These are phyloP conservation scores for Mycosphaerella arachidis DNA, from an alignment of 2,329 filamentous ascomycete species.

Conservation along the genomic window DNA sequence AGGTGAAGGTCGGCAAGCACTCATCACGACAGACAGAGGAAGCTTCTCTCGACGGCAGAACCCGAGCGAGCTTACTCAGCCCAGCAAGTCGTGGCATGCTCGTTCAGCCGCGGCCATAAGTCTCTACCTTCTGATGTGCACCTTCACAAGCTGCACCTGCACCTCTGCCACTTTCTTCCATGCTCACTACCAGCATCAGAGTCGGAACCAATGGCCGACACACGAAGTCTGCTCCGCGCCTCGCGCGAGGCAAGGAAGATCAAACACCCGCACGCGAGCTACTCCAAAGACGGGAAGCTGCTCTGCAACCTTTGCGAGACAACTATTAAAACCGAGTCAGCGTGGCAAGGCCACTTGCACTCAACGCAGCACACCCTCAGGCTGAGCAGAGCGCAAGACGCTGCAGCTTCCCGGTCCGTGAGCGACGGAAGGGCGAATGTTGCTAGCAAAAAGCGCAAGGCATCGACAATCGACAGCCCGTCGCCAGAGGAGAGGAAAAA, in stretches of 20 bases:
- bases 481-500: slow-evolving; percentile 20
- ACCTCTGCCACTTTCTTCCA: background rate
- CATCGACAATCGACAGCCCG: slow-evolving; percentile 23
- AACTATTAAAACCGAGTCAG: slow-evolving; percentile 59
- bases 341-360: slow-evolving; percentile 63
- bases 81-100: background rate
- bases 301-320: slow-evolving; percentile 64
- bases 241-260: slow-evolving; percentile 71
- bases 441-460: slow-evolving; percentile 51
- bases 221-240: slow-evolving; percentile 71
- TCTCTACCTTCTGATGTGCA: background rate
- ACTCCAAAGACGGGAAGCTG: slow-evolving; percentile 64
- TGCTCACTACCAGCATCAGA: background rate
- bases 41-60: background rate
- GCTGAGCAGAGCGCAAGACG: slow-evolving; percentile 24
- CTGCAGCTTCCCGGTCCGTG: slow-evolving; percentile 29
- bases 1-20: background rate
- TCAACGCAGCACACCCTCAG: slow-evolving; percentile 44
- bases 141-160: background rate
- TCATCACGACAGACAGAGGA: too few species aligned
- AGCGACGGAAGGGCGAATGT: slow-evolving; percentile 24
- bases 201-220: slow-evolving; percentile 63
- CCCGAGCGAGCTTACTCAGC: background rate
- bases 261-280: slow-evolving; percentile 63
- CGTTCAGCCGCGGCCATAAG: background rate